A percentile compares a stretch with the other conserved stretches of the same genome.
Evolutionary conservation across 2,329 filamentous ascomycete genomes (phyloP).

Genomic region (Fusarium clavum): DNA sequence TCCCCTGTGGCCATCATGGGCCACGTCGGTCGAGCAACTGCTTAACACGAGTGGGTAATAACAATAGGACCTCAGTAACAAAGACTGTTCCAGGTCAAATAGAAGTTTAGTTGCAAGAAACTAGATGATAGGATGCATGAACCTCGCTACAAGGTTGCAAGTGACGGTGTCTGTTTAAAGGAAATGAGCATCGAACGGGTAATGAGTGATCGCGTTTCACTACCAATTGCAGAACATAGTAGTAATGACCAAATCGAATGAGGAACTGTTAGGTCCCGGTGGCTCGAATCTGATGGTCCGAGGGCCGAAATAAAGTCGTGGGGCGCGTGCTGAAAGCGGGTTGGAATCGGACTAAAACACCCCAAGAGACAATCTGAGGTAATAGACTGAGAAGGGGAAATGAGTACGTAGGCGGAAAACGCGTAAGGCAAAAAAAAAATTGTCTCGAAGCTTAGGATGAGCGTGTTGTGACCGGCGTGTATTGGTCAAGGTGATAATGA

Average conservation of each 20-base stretch:
- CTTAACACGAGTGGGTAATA: background rate
- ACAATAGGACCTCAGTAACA: background rate
- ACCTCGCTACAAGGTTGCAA: slow-evolving; percentile 13
- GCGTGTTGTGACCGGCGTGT: slow-evolving; percentile 25
- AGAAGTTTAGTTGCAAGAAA: slow-evolving; percentile 2
- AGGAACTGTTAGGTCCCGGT: slow-evolving; percentile 33
- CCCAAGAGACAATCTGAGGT: slow-evolving; percentile 25
- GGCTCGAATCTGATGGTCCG: slow-evolving; percentile 36
- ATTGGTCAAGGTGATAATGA: slow-evolving; percentile 12
- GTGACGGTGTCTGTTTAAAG: slow-evolving; percentile 7
- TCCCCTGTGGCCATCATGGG: slow-evolving; percentile 40
- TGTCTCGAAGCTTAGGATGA: slow-evolving; percentile 7
- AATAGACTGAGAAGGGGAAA: slow-evolving; percentile 28
- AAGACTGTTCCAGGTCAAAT: background rate
- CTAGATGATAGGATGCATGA: slow-evolving; percentile 14
- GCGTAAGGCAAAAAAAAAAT: slow-evolving; percentile 16
- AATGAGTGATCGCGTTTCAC: slow-evolving; percentile 15
- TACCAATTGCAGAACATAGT: slow-evolving; percentile 21
- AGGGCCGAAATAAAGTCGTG: slow-evolving; percentile 42
- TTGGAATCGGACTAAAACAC: slow-evolving; percentile 26
- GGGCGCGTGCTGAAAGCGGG: slow-evolving; percentile 36
- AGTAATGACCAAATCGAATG: slow-evolving; percentile 19
- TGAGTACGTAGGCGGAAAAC: slow-evolving; percentile 27
- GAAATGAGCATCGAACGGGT: slow-evolving; percentile 6
- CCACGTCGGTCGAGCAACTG: background rate